Evolutionary conservation across 805 yeast genomes (phyloP), one percentile per base, ranked within the genome.

Genomic region (Candida dendrica): DNA sequence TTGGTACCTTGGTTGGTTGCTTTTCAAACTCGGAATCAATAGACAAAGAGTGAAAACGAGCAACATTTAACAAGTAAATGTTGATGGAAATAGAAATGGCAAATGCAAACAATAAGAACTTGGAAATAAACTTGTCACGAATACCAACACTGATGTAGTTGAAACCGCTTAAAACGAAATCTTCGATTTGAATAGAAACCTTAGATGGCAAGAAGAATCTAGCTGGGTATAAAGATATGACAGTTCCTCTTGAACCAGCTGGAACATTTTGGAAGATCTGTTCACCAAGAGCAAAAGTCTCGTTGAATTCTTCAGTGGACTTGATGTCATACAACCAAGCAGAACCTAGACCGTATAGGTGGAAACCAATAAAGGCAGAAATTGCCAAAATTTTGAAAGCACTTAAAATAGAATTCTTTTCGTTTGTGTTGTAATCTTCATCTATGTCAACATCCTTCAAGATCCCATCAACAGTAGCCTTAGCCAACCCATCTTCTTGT

Each of bases 401-500:
- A 19, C 77, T 67, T 27, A 83, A 71, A 31, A 63, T 58, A 18
- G 69, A 63, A 47, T 68, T 64, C 49, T 74, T 50, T 47, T 61
- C 44, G 58, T 68, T 38, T 56, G 49, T 51, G 46, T 49, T 33
- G 54, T 49, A 43, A 41, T 51, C 39, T 34, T 42, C 42, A 31
- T 56, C 61, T 42, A 46, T 49, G n/a, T 29, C 37, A 18, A 42
- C 46, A 13, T 52, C 50, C 55, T 60, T 42, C 48, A 49, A 79
- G 30, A 89, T 90, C 32, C 79, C 72, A 48, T 77, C 79, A 10
- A 96, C 96, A 29, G 84, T 84, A 37, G 68, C 61, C 33, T 79
- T 77, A 36, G 84, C 74, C 29, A 91, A 76, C 20, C 98, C 98
- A 56, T 91, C 98, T 60, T 91, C 98, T 66, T 90, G 93, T 48